Base-by-base conservation (phyloP, 2,329 filamentous ascomycete species). In the Calonectria ilicicola region DNA sequence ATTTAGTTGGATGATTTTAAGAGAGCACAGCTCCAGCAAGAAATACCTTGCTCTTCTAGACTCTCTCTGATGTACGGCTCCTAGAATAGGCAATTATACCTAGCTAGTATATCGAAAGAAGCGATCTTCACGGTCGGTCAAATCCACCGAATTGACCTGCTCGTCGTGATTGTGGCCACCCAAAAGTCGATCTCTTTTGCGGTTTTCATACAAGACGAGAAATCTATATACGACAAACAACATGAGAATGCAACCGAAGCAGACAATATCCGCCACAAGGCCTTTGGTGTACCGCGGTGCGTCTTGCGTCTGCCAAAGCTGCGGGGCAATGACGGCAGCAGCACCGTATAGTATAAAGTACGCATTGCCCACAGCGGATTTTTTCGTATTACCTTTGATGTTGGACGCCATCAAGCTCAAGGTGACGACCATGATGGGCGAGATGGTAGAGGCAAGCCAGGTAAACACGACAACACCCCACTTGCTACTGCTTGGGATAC, bases 311-410 rank as follows among this genome's bases (percentile, higher is more conserved):
- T 44, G 65, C 67, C 71, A 70, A 5, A 70, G 44, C 35, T 65
- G 58, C 2, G 72, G 64, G 1, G 49, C 62, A 21, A 38, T 26
- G 29, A 72, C 56, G 2, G 47, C 44, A 26, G 66, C 66, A 2
- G 38, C 46, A 17, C 29, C 42, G n/a, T 70, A 67, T 35, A 65
- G 40, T 4, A 72, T 64, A 44, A 72, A 72, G 62, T 40, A 72
- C 0, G 27, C 62, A 21, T 65, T 69, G 32, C 53, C 69, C 4
- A 27, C 53, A 5, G 46, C 46, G 10, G 66, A 9, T 15, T 67
- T 69, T n/a, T 69, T 72, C 3, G 70, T 70, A 21, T 72, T 72
- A 21, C 62, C 70, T 26, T 69, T 69, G 35, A 72, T 44, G 32
- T 67, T 72, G n/a, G 66, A 72, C 3, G 70, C 66, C 26, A 66